These are phyloP conservation scores for Xerocomellus chrysenteron DNA, from an alignment of 768 basidiomycete genomes.

Conservation along the genomic window DNA sequence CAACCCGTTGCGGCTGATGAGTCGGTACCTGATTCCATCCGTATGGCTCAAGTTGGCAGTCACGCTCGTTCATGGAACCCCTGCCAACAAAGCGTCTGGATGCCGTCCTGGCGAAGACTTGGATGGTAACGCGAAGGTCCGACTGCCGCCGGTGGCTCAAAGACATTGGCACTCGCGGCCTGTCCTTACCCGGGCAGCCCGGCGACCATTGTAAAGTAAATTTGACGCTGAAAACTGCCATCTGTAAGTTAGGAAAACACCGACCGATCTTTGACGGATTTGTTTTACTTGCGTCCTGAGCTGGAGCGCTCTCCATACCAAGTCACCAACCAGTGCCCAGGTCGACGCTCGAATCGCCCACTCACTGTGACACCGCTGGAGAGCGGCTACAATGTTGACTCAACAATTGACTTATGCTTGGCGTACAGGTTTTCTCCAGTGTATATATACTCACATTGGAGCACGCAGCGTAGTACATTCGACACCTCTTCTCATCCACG, in stretches of 20 bases:
- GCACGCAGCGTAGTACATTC: not conserved
- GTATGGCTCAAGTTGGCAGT: not conserved
- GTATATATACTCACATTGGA: not conserved
- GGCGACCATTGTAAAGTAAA: no score
- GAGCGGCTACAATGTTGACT: not conserved
- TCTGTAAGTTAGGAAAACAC: not conserved
- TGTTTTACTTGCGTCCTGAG: not conserved
- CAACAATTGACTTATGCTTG: not conserved
- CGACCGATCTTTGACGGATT: not conserved
- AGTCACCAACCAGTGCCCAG: not conserved
- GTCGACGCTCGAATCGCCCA: not conserved
- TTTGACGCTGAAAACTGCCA: not conserved
- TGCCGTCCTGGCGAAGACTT: not conserved
- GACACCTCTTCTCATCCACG: not conserved
- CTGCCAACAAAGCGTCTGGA: no score
- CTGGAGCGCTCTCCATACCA: not conserved
- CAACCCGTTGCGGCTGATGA: no score
- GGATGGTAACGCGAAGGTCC: not conserved
- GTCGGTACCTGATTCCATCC: not conserved
- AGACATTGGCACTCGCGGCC: no score
- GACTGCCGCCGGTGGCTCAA: no score
- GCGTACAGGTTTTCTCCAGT: constrained; percentile 9
- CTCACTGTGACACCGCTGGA: not conserved
- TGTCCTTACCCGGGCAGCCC: no score
- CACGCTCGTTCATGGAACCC: no score